Conservation (phyloP, 2,329 filamentous ascomycete species). For the Aspergillus pseudotamarii region DNA sequence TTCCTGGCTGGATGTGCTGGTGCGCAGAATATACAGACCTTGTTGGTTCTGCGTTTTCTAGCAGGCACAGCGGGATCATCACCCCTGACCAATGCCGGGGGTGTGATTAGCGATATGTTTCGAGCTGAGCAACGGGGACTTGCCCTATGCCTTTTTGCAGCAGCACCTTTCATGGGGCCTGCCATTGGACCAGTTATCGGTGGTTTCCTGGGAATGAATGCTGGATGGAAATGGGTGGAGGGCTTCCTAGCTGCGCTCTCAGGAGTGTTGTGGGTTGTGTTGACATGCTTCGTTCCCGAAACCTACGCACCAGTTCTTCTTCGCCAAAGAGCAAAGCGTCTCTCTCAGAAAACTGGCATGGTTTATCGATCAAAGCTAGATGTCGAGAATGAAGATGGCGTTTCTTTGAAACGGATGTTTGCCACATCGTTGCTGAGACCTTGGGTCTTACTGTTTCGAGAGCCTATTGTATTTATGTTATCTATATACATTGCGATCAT, state of each 20-base stretch:
- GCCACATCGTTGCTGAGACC: constrained; percentile 50
- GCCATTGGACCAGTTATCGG: constrained; percentile 64
- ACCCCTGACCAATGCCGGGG: constrained; percentile 61
- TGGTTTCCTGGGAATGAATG: constrained; percentile 63
- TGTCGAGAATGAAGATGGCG: constrained; percentile 14
- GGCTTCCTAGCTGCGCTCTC: constrained; percentile 64
- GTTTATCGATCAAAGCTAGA: constrained; percentile 39
- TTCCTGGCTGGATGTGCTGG: constrained; percentile 63
- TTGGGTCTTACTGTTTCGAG: constrained; percentile 46
- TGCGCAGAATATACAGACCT: constrained; percentile 46
- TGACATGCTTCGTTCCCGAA: constrained; percentile 24
- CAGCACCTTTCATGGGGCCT: constrained; percentile 67
- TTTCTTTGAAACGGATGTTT: constrained; percentile 30
- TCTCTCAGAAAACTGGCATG: constrained; percentile 51
- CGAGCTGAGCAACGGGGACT: constrained; percentile 52
- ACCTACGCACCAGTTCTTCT: constrained; percentile 52
- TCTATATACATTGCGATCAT: constrained; percentile 50
- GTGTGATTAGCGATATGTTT: constrained; percentile 62
- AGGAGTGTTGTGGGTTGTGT: constrained; percentile 53
- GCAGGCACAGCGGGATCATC: constrained; percentile 62
- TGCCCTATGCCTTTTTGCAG: constrained; percentile 65
- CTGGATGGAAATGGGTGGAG: constrained; percentile 68
- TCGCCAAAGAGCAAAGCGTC: constrained; percentile 46
- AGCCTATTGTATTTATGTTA: constrained; percentile 51
- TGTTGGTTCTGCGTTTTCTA: constrained; percentile 68